Base-by-base conservation (phyloP, 1,139 yeast genomes). In the Yamadazyma taylorii region DNA sequence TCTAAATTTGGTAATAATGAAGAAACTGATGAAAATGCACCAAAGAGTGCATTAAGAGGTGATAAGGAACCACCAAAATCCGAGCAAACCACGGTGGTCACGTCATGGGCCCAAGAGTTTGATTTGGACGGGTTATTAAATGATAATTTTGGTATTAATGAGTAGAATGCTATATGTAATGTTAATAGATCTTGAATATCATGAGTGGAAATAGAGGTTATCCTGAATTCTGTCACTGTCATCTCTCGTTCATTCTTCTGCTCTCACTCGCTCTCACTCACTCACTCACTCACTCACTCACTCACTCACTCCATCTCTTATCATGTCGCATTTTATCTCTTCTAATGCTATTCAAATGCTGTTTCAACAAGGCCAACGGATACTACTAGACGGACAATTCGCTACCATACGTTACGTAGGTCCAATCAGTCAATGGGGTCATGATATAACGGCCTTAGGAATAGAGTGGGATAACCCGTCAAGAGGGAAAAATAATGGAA, bases 81-180 rank as follows among this genome's bases (percentile, higher is more conserved):
- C 30, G 94, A 85, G 52, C 85, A 85, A 55, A 85, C 94, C 34
- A 80, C 86, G 12, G 78, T 92, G 52, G 98, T 94, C 16, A 66
- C 75, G n/a, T 75, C 79, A 50, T 92, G 98, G 97, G 85, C 97
- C 13, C 77, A 86, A 59, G 98, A 90, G 63, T 90, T 92, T 57
- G 96, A 89, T 60, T 73, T 92, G 51, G 97, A 87, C 56, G 89
- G 88, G 6, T 71, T 90, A 48, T 80, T 86, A 55, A 64, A 63
- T 34, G 48, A 27, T 16, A 27, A 27, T 27, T 27, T 16, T 27
- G 30, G 30, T 27, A 27, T 27, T 27, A 27, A 27, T 16, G 16
- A 16, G n/a, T 27, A 19, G 21, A 6, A 8, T 8, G n/a, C 21
- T 19, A 6, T 19, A 5, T 19, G 21, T 19, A 19, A 19, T 8